Conservation (phyloP, 2,329 filamentous ascomycete genomes). For the Neopestalotiopsis rosae region DNA sequence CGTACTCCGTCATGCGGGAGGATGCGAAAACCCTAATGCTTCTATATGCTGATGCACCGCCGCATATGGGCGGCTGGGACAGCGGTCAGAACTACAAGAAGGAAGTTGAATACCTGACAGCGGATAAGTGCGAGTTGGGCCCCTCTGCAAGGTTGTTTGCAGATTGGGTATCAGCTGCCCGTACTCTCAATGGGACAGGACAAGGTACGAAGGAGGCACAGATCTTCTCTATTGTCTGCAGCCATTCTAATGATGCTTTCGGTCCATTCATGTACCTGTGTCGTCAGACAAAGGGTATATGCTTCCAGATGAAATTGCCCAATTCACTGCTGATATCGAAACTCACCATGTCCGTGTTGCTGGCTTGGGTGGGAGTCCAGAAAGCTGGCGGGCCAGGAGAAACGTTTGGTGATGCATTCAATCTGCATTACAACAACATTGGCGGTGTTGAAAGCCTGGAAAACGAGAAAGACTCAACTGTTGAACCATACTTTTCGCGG, state of each 20-base stretch:
- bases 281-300: conserved; percentile 45
- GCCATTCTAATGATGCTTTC: conserved; percentile 24
- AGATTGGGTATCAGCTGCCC: conserved; percentile 49
- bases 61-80: conserved; percentile 42
- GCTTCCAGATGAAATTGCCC: conserved; percentile 37
- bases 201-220: conserved; percentile 44
- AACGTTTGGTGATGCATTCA: conserved; percentile 22
- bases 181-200: conserved; percentile 32
- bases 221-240: conserved; percentile 48
- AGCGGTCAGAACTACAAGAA: conserved; percentile 33
- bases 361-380: conserved; percentile 40
- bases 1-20: conserved; percentile 51
- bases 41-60: conserved; percentile 53
- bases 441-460: not conserved
- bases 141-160: conserved; percentile 41
- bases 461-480: conserved; percentile 8
- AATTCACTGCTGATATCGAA: conserved; percentile 35
- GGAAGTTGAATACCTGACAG: conserved; percentile 31
- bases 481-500: not conserved
- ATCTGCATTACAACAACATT: not conserved
- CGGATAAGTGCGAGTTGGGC: conserved; percentile 31
- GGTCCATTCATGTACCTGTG: conserved; percentile 48
- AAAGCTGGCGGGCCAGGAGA: conserved; percentile 21
- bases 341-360: conserved; percentile 20
- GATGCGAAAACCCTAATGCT: conserved; percentile 55